phyloP scores from a whole-genome alignment of 2,329 filamentous ascomycete species.

The Penicillium sclerotigenum region DNA sequence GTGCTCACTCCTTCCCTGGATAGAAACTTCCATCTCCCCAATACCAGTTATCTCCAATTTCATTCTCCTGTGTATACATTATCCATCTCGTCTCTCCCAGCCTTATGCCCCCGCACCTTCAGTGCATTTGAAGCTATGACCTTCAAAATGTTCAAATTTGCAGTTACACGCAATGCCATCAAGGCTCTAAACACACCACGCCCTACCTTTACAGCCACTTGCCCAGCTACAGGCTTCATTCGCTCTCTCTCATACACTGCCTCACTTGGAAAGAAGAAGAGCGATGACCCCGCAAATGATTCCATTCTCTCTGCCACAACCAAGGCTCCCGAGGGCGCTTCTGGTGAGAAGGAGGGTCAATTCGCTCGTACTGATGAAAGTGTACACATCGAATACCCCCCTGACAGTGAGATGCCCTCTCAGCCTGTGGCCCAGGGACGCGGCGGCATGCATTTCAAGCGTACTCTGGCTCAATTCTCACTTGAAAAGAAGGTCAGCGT shows the following conservation, averaged over 20 bases:
- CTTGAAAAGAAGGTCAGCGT: conserved; percentile 79
- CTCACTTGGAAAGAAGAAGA: conserved; percentile 25
- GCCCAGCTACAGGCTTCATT: conserved; percentile 18
- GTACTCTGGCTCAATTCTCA: conserved; percentile 81
- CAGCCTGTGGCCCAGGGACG: conserved; percentile 69
- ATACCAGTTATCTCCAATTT: neutral
- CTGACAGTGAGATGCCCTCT: conserved; percentile 68
- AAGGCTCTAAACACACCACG: conserved; percentile 20
- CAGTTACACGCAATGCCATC: conserved; percentile 26
- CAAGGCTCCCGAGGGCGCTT: conserved; percentile 30
- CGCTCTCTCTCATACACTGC: conserved; percentile 33
- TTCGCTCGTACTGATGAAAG: conserved; percentile 77
- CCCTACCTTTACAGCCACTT: conserved; percentile 3
- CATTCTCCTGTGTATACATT: no score
- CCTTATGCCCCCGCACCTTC: neutral
- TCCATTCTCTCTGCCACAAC: conserved; percentile 28
- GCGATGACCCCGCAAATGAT: conserved; percentile 27
- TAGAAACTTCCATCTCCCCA: neutral
- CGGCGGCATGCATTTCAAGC: conserved; percentile 77
- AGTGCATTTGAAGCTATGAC: neutral
- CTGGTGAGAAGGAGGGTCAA: conserved; percentile 56
- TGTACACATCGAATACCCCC: conserved; percentile 75
- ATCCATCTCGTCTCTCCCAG: neutral
- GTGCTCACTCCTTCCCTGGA: neutral
- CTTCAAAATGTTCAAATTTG: conserved; percentile 30